These are phyloP conservation scores for Irpex sp. DNA, from an alignment of 1,284 basidiomycete genomes.

Conservation along the genomic window DNA sequence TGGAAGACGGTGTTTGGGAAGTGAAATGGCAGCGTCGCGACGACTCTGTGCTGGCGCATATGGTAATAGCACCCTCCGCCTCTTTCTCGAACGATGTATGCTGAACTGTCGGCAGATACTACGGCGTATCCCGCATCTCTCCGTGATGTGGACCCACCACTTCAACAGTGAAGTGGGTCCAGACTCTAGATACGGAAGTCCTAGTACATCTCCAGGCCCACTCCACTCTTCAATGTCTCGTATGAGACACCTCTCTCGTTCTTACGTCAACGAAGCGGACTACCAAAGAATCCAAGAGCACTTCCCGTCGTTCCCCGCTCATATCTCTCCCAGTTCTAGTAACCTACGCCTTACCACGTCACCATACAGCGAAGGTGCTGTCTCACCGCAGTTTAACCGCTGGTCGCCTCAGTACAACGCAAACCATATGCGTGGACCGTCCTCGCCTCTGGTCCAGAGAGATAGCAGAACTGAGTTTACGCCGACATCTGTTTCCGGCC, in stretches of 20 bases:
- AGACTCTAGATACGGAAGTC: slow-evolving; percentile 11
- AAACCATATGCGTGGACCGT: not conserved
- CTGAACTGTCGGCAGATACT: slow-evolving; percentile 45
- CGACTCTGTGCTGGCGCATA: slow-evolving; percentile 66
- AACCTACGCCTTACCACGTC: not conserved
- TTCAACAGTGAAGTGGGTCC: slow-evolving; percentile 5
- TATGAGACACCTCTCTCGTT: slow-evolving; percentile 2
- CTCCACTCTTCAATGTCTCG: not conserved
- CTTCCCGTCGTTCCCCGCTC: not conserved
- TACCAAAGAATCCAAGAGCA: slow-evolving; percentile 1
- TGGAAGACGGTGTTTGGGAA: slow-evolving; percentile 66
- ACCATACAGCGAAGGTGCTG: not conserved
- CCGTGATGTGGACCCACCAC: slow-evolving; percentile 75
- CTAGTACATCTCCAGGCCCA: slow-evolving; percentile 4
- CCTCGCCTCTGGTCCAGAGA: not conserved
- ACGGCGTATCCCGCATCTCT: slow-evolving; percentile 62
- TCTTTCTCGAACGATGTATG: not conserved
- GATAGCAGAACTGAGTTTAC: not conserved
- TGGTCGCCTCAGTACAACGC: slow-evolving; percentile 5
- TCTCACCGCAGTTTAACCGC: slow-evolving; percentile 3
- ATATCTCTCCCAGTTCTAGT: not conserved
- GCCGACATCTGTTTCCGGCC: not conserved
- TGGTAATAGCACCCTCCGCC: slow-evolving; percentile 38
- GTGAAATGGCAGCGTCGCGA: slow-evolving; percentile 75
- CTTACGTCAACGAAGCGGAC: not conserved